These are phyloP conservation scores for Butyriboletus loyo DNA, from an alignment of 768 basidiomycete species.

Conservation along the genomic window DNA sequence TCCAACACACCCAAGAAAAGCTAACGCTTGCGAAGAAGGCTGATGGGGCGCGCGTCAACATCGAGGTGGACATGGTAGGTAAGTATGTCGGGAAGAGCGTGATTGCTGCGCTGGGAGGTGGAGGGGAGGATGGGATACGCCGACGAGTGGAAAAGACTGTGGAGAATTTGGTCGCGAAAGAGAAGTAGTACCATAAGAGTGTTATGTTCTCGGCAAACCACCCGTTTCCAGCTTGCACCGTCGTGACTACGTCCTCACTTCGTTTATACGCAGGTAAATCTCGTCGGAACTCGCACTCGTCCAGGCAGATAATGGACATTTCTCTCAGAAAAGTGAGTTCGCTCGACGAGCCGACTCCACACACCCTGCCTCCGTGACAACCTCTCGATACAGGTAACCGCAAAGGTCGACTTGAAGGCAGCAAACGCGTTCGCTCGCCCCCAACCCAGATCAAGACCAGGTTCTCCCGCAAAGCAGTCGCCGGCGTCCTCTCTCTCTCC, in stretches of 20 bases:
- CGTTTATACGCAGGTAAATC: background rate
- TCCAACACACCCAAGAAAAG: constrained; percentile 88
- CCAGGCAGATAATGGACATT: constrained; percentile 32
- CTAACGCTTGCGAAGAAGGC: constrained; percentile 76
- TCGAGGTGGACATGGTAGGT: constrained; percentile 94
- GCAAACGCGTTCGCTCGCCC: constrained; percentile 29
- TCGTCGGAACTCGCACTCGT: background rate
- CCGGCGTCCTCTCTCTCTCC: constrained; percentile 27
- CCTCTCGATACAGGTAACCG: constrained; percentile 45
- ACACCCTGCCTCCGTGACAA: constrained; percentile 7
- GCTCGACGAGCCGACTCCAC: background rate
- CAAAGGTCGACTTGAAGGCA: constrained; percentile 44
- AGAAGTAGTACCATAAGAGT: background rate
- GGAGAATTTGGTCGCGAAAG: constrained; percentile 49
- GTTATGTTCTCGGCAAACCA: constrained; percentile 5
- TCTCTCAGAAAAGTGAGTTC: constrained; percentile 45
- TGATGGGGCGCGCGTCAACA: constrained; percentile 81
- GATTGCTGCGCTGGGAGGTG: constrained; percentile 57
- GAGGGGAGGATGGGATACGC: constrained; percentile 45
- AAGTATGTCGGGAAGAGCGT: constrained; percentile 91
- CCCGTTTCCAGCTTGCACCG: constrained; percentile 3
- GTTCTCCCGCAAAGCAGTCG: constrained; percentile 45
- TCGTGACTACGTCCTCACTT: background rate
- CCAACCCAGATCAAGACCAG: constrained; percentile 41
- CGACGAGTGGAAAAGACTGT: constrained; percentile 57